phyloP scores from a whole-genome alignment of 495 filamentous ascomycete genomes.

The Oleoguttula mirabilis region DNA sequence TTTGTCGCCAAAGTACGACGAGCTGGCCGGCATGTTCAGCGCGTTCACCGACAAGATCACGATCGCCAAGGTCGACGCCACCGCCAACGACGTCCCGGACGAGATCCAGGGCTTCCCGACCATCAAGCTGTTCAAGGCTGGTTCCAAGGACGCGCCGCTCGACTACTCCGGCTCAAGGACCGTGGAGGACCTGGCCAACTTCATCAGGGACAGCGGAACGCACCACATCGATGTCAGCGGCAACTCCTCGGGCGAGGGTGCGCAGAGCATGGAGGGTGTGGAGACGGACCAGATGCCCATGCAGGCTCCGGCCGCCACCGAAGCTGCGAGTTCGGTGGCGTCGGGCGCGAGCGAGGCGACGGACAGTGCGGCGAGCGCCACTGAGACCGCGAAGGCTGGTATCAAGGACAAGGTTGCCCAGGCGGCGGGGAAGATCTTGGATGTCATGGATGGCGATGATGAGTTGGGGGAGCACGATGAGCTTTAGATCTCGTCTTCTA shows the following conservation, averaged over 20 bases:
- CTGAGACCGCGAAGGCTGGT: constrained; percentile 38
- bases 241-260: constrained; percentile 35
- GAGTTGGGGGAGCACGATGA: constrained; percentile 24
- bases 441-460: constrained; percentile 10
- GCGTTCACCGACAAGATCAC: constrained; percentile 68
- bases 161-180: constrained; percentile 83
- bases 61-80: constrained; percentile 97
- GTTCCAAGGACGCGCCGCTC: constrained; percentile 69
- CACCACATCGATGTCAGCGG: constrained; percentile 57
- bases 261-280: constrained; percentile 35
- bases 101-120: constrained; percentile 97
- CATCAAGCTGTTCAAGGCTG: constrained; percentile 95
- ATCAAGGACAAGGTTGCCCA: constrained; percentile 28
- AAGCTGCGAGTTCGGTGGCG: no score
- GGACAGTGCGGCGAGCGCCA: constrained; percentile 39
- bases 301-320: constrained; percentile 40
- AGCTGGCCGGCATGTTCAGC: constrained; percentile 72
- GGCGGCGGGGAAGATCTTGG: constrained; percentile 33
- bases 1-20: constrained; percentile 62
- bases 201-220: constrained; percentile 90
- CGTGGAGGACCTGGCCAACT: constrained; percentile 84
- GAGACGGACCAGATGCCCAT: constrained; percentile 31
- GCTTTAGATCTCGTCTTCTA: no score
- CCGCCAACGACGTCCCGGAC: constrained; percentile 90
- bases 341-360: constrained; percentile 36